Evolutionary conservation across 192 early-diverging fungal species (phyloP).

Genomic region (Gaertneriomyces sp.): DNA sequence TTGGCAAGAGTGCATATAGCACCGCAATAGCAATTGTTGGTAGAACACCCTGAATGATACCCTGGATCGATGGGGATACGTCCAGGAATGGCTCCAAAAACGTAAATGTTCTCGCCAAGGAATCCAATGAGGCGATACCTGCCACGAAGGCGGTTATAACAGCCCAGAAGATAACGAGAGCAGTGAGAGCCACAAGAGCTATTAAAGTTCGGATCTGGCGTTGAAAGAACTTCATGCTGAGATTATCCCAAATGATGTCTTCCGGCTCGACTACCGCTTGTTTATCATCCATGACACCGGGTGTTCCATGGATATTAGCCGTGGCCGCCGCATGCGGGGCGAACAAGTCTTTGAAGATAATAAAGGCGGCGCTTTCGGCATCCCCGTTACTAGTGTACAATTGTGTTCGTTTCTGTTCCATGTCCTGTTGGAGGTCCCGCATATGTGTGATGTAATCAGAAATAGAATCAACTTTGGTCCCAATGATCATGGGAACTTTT

Average conservation of each 20-base stretch:
- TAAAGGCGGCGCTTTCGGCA: conserved; percentile 61
- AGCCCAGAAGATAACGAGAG: conserved; percentile 55
- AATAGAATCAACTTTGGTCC: conserved; percentile 9
- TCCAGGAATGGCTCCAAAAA: conserved; percentile 18
- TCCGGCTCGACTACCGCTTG: conserved; percentile 63
- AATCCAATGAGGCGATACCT: conserved; percentile 21
- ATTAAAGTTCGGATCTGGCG: conserved; percentile 53
- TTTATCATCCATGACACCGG: conserved; percentile 58
- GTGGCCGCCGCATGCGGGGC: conserved; percentile 75
- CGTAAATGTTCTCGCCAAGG: conserved; percentile 2
- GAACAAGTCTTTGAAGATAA: conserved; percentile 67
- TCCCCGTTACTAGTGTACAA: conserved; percentile 23
- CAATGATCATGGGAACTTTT: neutral
- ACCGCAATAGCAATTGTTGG: conserved; percentile 64
- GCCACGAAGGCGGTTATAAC: conserved; percentile 20
- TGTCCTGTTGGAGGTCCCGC: neutral
- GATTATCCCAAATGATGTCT: conserved; percentile 76
- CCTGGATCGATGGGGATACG: conserved; percentile 29
- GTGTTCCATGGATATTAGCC: conserved; percentile 55
- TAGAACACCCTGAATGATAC: conserved; percentile 69
- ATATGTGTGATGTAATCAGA: neutral
- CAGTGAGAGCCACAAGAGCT: conserved; percentile 38
- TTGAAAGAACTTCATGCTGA: conserved; percentile 51
- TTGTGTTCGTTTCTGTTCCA: neutral
- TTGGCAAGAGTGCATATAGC: conserved; percentile 65